These are phyloP conservation scores for Tylopilus sp. DNA, from an alignment of 768 basidiomycete species.

Conservation along the genomic window DNA sequence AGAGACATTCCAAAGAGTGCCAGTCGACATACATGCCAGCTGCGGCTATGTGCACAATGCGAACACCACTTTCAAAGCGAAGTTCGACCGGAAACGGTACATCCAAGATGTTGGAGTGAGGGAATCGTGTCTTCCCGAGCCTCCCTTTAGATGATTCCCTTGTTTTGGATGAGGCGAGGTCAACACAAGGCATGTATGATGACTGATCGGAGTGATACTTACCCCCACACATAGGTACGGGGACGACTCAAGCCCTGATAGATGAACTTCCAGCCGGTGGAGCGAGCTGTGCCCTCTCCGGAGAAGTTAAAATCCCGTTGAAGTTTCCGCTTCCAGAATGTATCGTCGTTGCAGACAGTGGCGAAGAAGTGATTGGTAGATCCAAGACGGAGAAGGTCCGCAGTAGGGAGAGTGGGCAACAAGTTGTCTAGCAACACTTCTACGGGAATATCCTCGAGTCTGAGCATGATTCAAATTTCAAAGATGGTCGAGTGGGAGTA, in stretches of 20 bases:
- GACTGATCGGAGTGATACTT: conserved; percentile 14
- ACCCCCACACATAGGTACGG: conserved; percentile 61
- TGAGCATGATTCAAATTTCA: conserved; percentile 32
- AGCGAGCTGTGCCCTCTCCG: conserved; percentile 65
- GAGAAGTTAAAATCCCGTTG: conserved; percentile 76
- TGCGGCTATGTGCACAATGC: conserved; percentile 70
- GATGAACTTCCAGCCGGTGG: conserved; percentile 75
- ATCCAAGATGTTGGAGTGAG: conserved; percentile 31
- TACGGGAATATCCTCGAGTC: conserved; percentile 56
- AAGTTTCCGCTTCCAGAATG: conserved; percentile 74
- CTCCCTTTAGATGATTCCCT: conserved; percentile 65
- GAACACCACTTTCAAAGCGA: conserved; percentile 47
- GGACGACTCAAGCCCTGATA: conserved; percentile 67
- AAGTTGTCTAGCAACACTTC: conserved; percentile 79
- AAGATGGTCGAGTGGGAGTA: conserved; percentile 1
- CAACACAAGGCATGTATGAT: not conserved
- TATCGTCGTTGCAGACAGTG: conserved; percentile 61
- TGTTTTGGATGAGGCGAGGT: conserved; percentile 1
- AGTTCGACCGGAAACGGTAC: conserved; percentile 68
- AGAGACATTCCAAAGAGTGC: not conserved
- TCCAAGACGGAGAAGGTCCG: conserved; percentile 56
- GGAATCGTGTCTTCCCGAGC: conserved; percentile 49
- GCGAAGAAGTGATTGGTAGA: conserved; percentile 66
- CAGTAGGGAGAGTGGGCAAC: conserved; percentile 50
- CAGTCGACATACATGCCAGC: conserved; percentile 68